Conservation (phyloP, 1,284 basidiomycete species). For the Inonotus hispidus region DNA sequence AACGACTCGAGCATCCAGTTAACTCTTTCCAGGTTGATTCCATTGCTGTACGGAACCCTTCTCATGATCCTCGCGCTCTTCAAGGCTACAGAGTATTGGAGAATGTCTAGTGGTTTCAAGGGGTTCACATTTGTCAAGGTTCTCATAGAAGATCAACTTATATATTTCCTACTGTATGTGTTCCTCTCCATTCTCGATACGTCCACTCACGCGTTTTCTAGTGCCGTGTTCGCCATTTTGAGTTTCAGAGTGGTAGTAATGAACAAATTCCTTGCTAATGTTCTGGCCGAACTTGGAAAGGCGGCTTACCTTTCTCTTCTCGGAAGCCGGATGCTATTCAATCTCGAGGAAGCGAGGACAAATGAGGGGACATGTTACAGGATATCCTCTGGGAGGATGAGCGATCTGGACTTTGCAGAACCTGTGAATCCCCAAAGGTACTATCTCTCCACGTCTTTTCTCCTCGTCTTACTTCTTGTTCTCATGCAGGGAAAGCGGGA, state of each 20-base stretch:
- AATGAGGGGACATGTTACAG: too few relatives aligned
- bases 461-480: not conserved
- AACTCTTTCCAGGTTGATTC: not conserved
- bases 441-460: not conserved
- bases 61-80: not conserved
- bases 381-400: too few relatives aligned
- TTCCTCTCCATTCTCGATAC: not conserved
- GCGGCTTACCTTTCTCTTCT: not conserved
- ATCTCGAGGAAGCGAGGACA: not conserved
- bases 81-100: not conserved
- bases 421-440: not conserved
- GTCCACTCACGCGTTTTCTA: not conserved
- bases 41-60: not conserved
- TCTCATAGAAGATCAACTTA: slow-evolving; percentile 1
- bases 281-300: not conserved
- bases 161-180: not conserved
- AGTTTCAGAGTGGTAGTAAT: not conserved
- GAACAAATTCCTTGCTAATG: not conserved
- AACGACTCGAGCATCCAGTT: not conserved
- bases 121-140: not conserved
- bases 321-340: not conserved
- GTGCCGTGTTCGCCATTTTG: not conserved
- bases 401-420: not conserved
- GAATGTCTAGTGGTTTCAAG: not conserved
- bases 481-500: not conserved